Evolutionary conservation across 2,329 filamentous ascomycete genomes (phyloP).

Genomic region (Diaporthe batatas): DNA sequence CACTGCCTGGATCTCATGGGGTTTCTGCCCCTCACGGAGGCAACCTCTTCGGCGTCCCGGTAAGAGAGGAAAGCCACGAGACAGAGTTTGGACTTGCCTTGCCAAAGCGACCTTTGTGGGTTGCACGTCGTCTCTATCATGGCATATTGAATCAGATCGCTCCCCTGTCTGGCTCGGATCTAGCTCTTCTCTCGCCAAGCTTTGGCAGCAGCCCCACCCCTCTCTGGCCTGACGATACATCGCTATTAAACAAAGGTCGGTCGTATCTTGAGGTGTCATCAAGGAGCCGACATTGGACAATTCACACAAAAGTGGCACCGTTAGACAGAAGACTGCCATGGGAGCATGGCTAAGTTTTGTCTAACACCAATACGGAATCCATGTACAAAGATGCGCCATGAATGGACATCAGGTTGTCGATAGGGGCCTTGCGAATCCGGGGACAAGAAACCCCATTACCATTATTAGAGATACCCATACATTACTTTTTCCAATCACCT

Average conservation of each 20-base stretch:
- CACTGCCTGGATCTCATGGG: not conserved
- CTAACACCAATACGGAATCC: not conserved
- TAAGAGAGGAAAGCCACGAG: not conserved
- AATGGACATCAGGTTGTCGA: too few relatives aligned
- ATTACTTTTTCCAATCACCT: not conserved
- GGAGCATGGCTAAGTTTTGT: too few relatives aligned
- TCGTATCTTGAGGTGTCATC: too few relatives aligned
- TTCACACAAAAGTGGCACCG: not conserved
- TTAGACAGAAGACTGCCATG: not conserved
- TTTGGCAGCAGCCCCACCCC: too few relatives aligned
- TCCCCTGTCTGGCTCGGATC: not conserved
- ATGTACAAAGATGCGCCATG: too few relatives aligned
- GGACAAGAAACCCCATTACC: not conserved
- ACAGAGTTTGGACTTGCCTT: not conserved
- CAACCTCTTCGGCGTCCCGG: not conserved
- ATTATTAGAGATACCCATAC: constrained; percentile 19
- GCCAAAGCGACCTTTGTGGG: not conserved
- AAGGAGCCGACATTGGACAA: too few relatives aligned
- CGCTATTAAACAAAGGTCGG: not conserved
- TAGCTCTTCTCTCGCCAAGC: not conserved
- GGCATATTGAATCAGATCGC: not conserved
- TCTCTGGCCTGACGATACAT: not conserved
- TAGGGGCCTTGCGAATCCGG: not conserved
- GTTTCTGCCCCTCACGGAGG: not conserved
- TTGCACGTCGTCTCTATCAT: not conserved